Evolutionary conservation across 1,139 yeast genomes (phyloP), one percentile per base, ranked within the genome.

Genomic region (Pichia cactophila): DNA sequence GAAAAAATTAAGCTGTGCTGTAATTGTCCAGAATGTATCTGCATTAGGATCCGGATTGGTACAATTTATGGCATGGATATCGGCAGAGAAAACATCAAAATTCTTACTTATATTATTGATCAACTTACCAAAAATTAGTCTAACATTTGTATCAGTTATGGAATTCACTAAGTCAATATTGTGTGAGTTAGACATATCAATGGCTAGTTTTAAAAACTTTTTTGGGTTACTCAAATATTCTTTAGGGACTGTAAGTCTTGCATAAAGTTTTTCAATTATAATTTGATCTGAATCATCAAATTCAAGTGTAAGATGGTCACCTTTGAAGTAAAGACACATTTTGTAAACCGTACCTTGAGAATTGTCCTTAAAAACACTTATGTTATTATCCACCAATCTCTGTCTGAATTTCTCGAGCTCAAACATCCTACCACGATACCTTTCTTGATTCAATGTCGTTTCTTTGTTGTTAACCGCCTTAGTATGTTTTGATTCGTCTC

Each of bases 151-250:
- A 45, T 65, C 67, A 43, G 55, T 54, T 8, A 64, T 57, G 0
- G 62, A 58, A 23, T 57, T 58, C 5, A 65, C 41, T 47, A 63
- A 40, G 20, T 56, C 54, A 37, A 61, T 45, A 41, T 61, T 61
- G 28, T 54, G 51, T 31, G 51, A 53, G 43, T 56, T 58, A 8
- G 64, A 55, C 63, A 64, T 60, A 43, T 63, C 67, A 29, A 57
- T 62, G 55, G 56, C 75, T 70, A 50, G 53, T 55, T 53, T 65
- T 61, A 54, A 59, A 53, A 53, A 71, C 68, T 55, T 72, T 63
- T 56, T 74, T 70, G 58, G 69, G 73, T 56, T 60, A 41, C 47
- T 54, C 17, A 63, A 46, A 42, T 65, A 63, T 7, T 63, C 67
- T 45, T 55, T 58, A 2, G 69, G 68, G 17, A 65, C 52, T 4